Base-by-base conservation (phyloP, 495 filamentous ascomycete genomes). In the Xeromyces bisporus region DNA sequence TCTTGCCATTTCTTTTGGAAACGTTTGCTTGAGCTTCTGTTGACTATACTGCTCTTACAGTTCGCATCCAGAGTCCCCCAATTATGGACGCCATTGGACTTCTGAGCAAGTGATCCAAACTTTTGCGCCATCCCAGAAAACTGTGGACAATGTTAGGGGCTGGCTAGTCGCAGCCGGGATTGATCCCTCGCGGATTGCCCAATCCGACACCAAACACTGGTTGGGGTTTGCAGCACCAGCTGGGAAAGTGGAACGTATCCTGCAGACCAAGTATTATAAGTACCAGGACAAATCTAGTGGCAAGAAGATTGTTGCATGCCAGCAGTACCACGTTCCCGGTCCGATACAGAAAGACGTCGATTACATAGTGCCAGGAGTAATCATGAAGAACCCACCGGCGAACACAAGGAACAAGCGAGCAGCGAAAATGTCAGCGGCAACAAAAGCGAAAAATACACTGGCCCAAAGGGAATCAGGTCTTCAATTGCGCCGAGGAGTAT, bases 181-280 rank as follows among this genome's bases (percentile, higher is more conserved):
- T 27, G 40, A 50, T 8, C 28, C 27, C 14, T 35, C 45, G 8
- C 47, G 55, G 9, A 45, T 67, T 18, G 42, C 44, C 7, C 51
- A 44, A 23, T 58, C 58, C 2, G 42, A 50, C 17, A 55, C 47
- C 1, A 35, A 50, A 13, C 58, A 51, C 29, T 68, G 64, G 64
- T 33, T 69, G 9, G 45, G 53, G 6, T 62, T 67, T 35, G 43
- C 60, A 18, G 57, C 55, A 16, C 60, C 61, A 5, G 53, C 55
- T 6, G 39, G 42, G 7, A 59, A 67, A 34, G 56, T 56, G 2
- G 66, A 72, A 38, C 45, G 42, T 10, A 56, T 72, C 6, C 54
- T 72, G 28, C 48, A 64, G 31, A 69, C 67, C 6, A 48, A 68
- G 35, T 72, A 66, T 36, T 53, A 64, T 36, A 15, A 60, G 21